Evolutionary conservation across 768 basidiomycete genomes (phyloP), one percentile per base, ranked within the genome.

Genomic region (Termitomyces sp.): DNA sequence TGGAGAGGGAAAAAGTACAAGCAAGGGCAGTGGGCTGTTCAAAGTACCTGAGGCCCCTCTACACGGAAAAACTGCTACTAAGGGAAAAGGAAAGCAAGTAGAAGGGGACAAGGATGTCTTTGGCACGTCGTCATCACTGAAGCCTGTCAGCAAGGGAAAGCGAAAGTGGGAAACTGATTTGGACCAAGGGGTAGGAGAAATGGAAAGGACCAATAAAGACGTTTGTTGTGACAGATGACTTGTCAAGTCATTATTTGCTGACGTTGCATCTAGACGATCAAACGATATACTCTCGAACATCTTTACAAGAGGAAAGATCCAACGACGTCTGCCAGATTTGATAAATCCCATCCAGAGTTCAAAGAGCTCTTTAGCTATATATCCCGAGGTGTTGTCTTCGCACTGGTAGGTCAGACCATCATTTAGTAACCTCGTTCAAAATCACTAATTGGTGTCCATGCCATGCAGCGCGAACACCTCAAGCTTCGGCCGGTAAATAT

Each of bases 161-260:
- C 64, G 60, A 51, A 68, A 67, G 53, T 63, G 58, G 50, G 63
- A 50, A 17, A 63, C 58, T 30, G 67, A 68, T 37, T 55, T 57
- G 11, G 63, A 65, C 48, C 59, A 55, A 9, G 67, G 64, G 15
- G 60, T 60, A 26, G 28, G 37, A 31, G 61, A 72, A 54, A 62
- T 81, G 42, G 86, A 88, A 70, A 79, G 74, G 62, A 72, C 75
- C 5, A 89, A 87, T 64, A 88, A 84, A 67, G 77, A 76, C 59
- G 87, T 87, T 59, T 63, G 77, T 55, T 42, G 33, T 53, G 41
- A 45, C 51, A 42, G 28, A 42, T 46, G 50, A 31, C 35, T 48
- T 47, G 21, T 12, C 50, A 15, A 3, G 21, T 49, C 28, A 31
- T 50, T 28, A 19, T n/a, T 17, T 35, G 45, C 48, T 43, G 41